Evolutionary conservation across 2,329 filamentous ascomycete genomes (phyloP), one percentile per base, ranked within the genome.

Genomic region (Stemphylium lycopersici): DNA sequence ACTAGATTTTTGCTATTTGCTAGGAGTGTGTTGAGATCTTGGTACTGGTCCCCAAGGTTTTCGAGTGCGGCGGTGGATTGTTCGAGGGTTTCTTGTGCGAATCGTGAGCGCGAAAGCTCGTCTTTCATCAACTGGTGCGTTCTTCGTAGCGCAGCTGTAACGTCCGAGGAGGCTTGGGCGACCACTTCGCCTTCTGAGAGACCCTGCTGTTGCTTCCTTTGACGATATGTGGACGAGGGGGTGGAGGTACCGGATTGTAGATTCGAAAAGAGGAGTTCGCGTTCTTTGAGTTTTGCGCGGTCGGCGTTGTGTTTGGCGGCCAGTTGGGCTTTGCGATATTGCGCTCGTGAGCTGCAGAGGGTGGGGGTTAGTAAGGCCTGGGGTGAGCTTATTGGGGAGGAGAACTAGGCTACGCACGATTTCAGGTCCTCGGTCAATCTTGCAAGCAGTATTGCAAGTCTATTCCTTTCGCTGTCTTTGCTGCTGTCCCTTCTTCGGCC

Each of bases 41-140:
- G 86, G 77, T 99, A 99, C 33, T 86, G 89, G 66, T 96, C 89
- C 3, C 89, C 86, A 1, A 99, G 83, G 59, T 90, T 86, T 48
- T 84, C 84, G n/a, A 99, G 83, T 10, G 93, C 91, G 8, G 87
- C 88, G 6, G 90, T 93, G 2, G 89, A 93, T 78, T 95, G 88
- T 57, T 88, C 87, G 52, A 99, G 82, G 1, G 92, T 96, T 74
- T 96, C 89, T 66, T 95, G 89, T 15, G 93, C 93, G 71, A 96
- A 98, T 67, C 90, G 88, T 62, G 91, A 96, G 55, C 91, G 88
- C 41, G 88, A 86, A 6, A 99, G 84, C 79, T 97, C 93, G 4
- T 86, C 83, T 60, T 90, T 87, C 80, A 98, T 93, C 68, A 96
- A 83, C 58, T 90, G 86, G 76, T 98, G 93, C 5, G 93, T 96